A percentile compares a stretch with the other conserved stretches of the same genome.
These are phyloP conservation scores for Actinidia chinensis DNA, from an alignment of 179 eudicot genomes.

Conservation along the genomic window DNA sequence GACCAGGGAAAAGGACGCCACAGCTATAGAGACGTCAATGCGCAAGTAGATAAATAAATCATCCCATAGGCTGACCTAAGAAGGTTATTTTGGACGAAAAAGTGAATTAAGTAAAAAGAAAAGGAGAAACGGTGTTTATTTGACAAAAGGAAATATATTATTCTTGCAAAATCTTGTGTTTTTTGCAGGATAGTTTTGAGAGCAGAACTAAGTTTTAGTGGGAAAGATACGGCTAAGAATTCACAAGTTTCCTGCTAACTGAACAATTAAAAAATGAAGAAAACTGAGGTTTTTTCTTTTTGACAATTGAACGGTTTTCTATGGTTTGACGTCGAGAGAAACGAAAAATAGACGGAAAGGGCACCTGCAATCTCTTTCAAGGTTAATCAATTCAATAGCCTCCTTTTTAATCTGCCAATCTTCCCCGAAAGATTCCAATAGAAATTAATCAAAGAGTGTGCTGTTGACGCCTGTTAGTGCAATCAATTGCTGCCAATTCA, in stretches of 20 bases:
- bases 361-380: slow-evolving; percentile 90
- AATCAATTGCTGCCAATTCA: slow-evolving; percentile 88
- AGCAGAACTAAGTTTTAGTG: no score
- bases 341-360: neutral
- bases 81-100: no score
- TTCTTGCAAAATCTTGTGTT: no score
- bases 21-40: neutral
- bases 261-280: no score
- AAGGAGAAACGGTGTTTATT: no score
- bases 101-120: no score
- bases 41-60: neutral
- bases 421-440: slow-evolving; percentile 61
- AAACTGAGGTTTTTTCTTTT: no score
- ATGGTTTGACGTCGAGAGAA: neutral
- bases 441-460: slow-evolving; percentile 77
- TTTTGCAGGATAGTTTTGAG: no score
- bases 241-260: no score
- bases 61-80: slow-evolving; percentile 11
- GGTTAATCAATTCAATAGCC: slow-evolving; percentile 82
- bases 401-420: slow-evolving; percentile 73
- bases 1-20: neutral
- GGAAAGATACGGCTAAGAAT: no score
- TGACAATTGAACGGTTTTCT: no score
- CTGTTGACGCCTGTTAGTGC: slow-evolving; percentile 80
- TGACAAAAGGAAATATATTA: no score